Percentiles rank a stretch among this genome's conserved stretches.
Evolutionary conservation across 495 filamentous ascomycete genomes (phyloP).

Genomic region (Penicillium egyptiacum): DNA sequence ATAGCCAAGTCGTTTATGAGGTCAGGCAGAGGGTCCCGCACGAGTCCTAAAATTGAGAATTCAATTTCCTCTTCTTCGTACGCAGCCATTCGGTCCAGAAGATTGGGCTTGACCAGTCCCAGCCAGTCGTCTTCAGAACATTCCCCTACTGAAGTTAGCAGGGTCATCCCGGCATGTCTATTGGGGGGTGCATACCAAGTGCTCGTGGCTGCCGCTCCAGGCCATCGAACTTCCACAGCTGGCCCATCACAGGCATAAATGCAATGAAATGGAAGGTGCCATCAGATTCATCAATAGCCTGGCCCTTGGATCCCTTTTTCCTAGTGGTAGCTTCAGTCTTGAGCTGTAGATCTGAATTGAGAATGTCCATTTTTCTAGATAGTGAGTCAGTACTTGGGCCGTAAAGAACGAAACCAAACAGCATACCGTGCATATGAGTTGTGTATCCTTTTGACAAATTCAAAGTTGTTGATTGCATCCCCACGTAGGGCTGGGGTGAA

Average conservation of each 20-base stretch:
- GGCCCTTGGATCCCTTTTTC: constrained; percentile 36
- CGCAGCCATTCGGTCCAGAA: constrained; percentile 51
- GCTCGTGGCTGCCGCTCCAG: constrained; percentile 70
- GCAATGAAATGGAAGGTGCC: constrained; percentile 83
- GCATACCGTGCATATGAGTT: constrained; percentile 81
- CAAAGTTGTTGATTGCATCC: constrained; percentile 67
- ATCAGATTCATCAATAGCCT: constrained; percentile 48
- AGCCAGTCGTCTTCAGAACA: constrained; percentile 51
- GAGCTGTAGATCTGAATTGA: constrained; percentile 71
- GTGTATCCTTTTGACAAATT: constrained; percentile 76
- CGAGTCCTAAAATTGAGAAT: constrained; percentile 57
- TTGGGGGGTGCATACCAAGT: constrained; percentile 54
- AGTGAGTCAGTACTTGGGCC: neutral
- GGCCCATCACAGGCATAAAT: constrained; percentile 72
- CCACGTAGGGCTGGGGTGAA: constrained; percentile 74
- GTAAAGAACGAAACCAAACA: neutral
- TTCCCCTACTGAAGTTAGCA: constrained; percentile 28
- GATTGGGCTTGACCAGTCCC: constrained; percentile 44
- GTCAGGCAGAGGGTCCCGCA: constrained; percentile 50
- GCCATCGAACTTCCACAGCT: constrained; percentile 90
- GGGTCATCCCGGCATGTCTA: neutral
- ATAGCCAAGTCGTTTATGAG: constrained; percentile 43
- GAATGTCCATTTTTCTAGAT: constrained; percentile 71
- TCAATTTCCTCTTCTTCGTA: constrained; percentile 56
- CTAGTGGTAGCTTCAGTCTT: constrained; percentile 57